These are phyloP conservation scores for Polytrichum formosum DNA, from an alignment of 225 moss, liverwort and hornwort species.

Conservation along the genomic window DNA sequence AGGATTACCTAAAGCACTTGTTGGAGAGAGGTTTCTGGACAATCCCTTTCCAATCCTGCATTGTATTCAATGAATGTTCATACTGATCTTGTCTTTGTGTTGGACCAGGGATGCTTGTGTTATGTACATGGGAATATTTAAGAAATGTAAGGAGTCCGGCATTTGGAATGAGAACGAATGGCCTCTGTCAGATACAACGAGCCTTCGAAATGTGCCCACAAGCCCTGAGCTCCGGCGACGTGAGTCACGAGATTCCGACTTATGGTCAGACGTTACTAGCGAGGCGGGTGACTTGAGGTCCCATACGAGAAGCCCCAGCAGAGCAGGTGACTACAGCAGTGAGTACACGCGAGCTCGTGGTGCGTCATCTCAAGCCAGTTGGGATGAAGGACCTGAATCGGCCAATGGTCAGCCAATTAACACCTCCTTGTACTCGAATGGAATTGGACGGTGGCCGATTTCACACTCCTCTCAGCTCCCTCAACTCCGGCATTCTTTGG, in stretches of 20 bases:
- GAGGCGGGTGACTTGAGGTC: constrained; percentile 39
- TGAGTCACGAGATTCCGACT: constrained; percentile 23
- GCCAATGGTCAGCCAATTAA: constrained; percentile 32
- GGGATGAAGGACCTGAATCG: constrained; percentile 33
- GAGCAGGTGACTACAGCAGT: too few relatives aligned
- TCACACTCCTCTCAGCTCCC: constrained; percentile 12
- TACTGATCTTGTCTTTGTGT: too few relatives aligned
- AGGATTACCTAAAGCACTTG: too few relatives aligned
- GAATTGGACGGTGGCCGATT: constrained; percentile 24
- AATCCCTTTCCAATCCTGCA: too few relatives aligned
- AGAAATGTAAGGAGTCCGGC: constrained; percentile 54
- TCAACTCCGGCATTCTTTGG: constrained; percentile 16
- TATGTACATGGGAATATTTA: constrained; percentile 44
- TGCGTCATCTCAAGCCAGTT: too few relatives aligned
- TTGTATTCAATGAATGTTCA: too few relatives aligned
- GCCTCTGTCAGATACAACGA: constrained; percentile 51
- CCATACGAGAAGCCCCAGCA: too few relatives aligned
- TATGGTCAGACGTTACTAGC: constrained; percentile 49
- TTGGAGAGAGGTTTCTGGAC: too few relatives aligned
- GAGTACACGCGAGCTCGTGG: too few relatives aligned
- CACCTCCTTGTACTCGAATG: constrained; percentile 10
- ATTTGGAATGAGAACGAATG: constrained; percentile 45
- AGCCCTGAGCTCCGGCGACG: constrained; percentile 51
- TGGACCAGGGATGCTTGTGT: constrained; percentile 49
- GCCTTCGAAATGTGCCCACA: constrained; percentile 54